Evolutionary conservation across 106 monocot genomes (phyloP), one percentile per base, ranked within the genome.

Genomic region (Apostasia ramifera): DNA sequence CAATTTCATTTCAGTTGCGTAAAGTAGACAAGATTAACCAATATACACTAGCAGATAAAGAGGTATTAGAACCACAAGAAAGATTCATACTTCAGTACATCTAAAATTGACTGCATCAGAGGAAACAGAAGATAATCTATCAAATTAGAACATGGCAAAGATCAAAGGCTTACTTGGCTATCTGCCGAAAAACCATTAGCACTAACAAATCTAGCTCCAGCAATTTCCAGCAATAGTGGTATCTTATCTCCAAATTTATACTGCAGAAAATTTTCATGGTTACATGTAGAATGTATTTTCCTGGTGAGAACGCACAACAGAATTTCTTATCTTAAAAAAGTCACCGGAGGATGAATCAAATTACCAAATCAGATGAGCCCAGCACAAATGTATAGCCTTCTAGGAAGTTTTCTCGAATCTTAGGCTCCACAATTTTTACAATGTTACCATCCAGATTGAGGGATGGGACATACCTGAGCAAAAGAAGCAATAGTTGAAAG

Each of bases 171-270:
- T 63, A 71, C 60, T 76, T 92, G 84, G 62, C 76, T 90, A 67
- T 69, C 75, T 55, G 85, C 82, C 74, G 66, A 79, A 77, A 80
- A 84, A n/a, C 83, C 87, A 64, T 80, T 68, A 63, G 62, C 67
- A 43, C 63, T 53, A 50, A 87, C 70, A 77, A 77, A 74, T 42
- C 70, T 83, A 70, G 85, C 92, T 76, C 87, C 83, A 73, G 61
- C 66, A 53, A 77, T 68, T 70, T 87, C 55, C 41, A 90, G 70
- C 54, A 97, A 62, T 53, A 75, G 61, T 55, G 68, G 73, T 13
- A 97, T 71, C 70, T 81, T 86, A 56, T 77, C 78, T 4, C 79
- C 73, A 74, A 89, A 92, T 69, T 69, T 86, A 75, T 97, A 92
- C 97, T 97, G 82, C 76, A 79, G 9, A n/a, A 60, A 70, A 46